Percentiles rank a stretch among this genome's conserved stretches.
phyloP scores from a whole-genome alignment of 257 asterid species.

The Plectranthus barbatus region DNA sequence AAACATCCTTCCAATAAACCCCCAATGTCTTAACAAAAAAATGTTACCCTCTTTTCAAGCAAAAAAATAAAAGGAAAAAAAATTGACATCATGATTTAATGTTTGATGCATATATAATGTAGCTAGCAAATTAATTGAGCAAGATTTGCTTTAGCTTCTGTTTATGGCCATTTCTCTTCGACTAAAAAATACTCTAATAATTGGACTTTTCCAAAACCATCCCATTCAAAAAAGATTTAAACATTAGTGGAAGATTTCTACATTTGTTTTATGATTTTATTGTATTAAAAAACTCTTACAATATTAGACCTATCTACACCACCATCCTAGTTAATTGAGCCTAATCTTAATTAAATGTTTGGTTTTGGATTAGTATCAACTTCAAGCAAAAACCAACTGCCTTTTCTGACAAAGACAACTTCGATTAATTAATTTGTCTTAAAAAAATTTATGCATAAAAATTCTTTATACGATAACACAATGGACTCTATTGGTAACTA shows the following conservation, averaged over 20 bases:
- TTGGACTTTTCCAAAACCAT: constrained; percentile 7
- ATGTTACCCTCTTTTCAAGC: no score
- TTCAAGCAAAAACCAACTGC: background rate
- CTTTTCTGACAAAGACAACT: constrained; percentile 5
- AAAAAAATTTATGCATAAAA: no score
- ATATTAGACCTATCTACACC: background rate
- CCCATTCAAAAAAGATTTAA: background rate
- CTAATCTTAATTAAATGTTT: background rate
- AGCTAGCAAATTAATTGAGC: background rate
- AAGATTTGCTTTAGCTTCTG: background rate
- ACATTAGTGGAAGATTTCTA: constrained; percentile 11
- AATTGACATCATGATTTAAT: background rate
- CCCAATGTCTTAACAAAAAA: no score
- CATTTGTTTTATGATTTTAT: background rate
- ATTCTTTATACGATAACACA: no score
- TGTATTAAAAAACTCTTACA: background rate
- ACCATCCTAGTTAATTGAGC: background rate
- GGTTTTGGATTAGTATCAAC: background rate
- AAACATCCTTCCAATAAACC: no score
- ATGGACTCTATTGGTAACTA: no score
- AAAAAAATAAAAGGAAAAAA: background rate
- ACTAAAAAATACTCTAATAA: constrained; percentile 14
- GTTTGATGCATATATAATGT: background rate
- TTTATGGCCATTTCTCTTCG: background rate
- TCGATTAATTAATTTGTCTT: no score